Conservation (phyloP, 129 eudicot genomes). For the Flaveria bidentis region DNA sequence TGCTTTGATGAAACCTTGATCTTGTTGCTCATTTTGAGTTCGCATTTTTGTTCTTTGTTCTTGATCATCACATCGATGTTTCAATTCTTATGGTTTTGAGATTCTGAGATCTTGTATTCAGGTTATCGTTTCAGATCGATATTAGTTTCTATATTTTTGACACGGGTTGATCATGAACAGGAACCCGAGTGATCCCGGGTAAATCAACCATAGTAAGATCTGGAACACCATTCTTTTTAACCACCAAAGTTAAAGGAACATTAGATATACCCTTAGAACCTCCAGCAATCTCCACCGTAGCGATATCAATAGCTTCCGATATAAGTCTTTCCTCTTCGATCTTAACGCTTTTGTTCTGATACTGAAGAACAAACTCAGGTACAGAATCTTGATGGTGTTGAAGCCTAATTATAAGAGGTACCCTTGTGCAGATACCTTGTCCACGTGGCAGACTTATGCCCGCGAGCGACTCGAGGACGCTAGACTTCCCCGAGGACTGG, state of each 20-base stretch:
- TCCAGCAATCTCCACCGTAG: conserved; percentile 14
- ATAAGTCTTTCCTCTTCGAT: not conserved
- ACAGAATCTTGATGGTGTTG: conserved; percentile 16
- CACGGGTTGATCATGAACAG: not conserved
- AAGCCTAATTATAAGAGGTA: conserved; percentile 46
- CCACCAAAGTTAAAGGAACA: not conserved
- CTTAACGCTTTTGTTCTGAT: not conserved
- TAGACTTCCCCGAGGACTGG: conserved; percentile 53
- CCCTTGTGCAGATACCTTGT: conserved; percentile 45
- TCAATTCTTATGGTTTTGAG: too few species aligned
- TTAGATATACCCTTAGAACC: not conserved
- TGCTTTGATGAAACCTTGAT: too few species aligned
- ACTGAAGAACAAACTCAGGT: conserved; percentile 7
- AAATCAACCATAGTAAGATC: conserved; percentile 7
- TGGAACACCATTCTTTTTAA: not conserved
- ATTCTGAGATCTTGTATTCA: too few species aligned
- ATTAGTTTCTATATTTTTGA: too few species aligned
- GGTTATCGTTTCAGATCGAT: too few species aligned
- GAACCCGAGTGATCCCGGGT: conserved; percentile 3
- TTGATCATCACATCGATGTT: too few species aligned
- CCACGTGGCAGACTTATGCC: conserved; percentile 51
- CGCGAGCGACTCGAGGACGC: conserved; percentile 49
- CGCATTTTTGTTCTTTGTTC: too few species aligned
- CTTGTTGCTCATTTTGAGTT: too few species aligned
- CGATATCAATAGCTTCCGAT: not conserved